These are phyloP conservation scores for Letharia columbiana DNA, from an alignment of 495 filamentous ascomycete species.

Conservation along the genomic window DNA sequence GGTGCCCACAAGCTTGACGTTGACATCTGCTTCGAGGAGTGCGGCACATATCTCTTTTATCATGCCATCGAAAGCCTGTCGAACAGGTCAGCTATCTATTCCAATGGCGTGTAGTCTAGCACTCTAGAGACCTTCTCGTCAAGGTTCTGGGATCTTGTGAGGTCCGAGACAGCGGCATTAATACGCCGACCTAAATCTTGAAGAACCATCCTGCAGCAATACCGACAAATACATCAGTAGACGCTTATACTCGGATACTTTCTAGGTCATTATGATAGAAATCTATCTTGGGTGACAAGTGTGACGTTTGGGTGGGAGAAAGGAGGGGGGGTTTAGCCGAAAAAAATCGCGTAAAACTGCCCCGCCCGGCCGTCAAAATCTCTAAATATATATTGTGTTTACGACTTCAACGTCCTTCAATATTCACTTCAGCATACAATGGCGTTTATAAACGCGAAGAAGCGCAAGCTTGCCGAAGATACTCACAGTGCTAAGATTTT, in stretches of 20 bases:
- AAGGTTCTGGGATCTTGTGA: slow-evolving; percentile 82
- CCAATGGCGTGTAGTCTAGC: neutral
- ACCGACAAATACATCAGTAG: slow-evolving; percentile 4
- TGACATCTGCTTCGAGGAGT: slow-evolving; percentile 91
- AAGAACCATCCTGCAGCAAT: slow-evolving; percentile 68
- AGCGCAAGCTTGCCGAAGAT: slow-evolving; percentile 46
- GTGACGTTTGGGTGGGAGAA: neutral
- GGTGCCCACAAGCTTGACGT: slow-evolving; percentile 83
- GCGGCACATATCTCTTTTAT: slow-evolving; percentile 93
- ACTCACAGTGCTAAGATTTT: slow-evolving; percentile 11
- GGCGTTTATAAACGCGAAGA: slow-evolving; percentile 42
- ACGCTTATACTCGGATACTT: too few relatives aligned
- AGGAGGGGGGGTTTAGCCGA: slow-evolving; percentile 18
- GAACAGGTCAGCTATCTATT: slow-evolving; percentile 17
- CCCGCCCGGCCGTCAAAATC: slow-evolving; percentile 4
- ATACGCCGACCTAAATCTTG: slow-evolving; percentile 98
- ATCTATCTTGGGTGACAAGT: neutral
- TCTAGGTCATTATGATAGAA: neutral
- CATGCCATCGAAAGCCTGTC: slow-evolving; percentile 92
- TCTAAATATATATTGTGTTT: neutral
- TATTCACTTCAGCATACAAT: slow-evolving; percentile 27
- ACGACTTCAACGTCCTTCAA: neutral
- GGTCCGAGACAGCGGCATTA: slow-evolving; percentile 88
- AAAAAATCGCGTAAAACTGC: slow-evolving; percentile 16
- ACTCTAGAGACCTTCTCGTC: slow-evolving; percentile 74